Evolutionary conservation across 2,329 filamentous ascomycete species (phyloP).

Genomic region (Mycosphaerelloides madeirae): DNA sequence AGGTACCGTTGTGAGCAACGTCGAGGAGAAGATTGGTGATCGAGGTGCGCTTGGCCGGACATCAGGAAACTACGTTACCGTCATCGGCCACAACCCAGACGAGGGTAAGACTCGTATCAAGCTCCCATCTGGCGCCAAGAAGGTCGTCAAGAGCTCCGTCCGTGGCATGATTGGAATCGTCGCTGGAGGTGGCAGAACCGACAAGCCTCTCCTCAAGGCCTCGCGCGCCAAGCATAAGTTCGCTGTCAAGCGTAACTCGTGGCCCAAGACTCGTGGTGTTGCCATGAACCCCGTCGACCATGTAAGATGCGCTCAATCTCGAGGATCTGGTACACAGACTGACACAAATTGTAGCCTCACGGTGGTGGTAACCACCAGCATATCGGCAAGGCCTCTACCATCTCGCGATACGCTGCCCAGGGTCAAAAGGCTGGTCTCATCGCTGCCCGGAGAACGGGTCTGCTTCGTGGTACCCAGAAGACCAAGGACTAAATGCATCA

Average conservation of each 20-base stretch:
- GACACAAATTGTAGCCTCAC: conserved; percentile 41
- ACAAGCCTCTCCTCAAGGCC: conserved; percentile 99
- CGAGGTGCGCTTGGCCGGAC: conserved; percentile 93
- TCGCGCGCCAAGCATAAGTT: conserved; percentile 99
- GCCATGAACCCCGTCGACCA: conserved; percentile 99
- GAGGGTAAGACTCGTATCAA: conserved; percentile 99
- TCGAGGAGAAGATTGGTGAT: conserved; percentile 98
- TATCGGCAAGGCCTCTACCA: conserved; percentile 99
- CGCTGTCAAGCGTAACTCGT: conserved; percentile 99
- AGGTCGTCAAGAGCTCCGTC: conserved; percentile 86
- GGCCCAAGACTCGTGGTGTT: conserved; percentile 99
- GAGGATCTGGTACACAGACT: conserved; percentile 18
- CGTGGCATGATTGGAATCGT: conserved; percentile 99
- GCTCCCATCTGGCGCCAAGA: conserved; percentile 98
- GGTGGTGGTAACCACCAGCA: conserved; percentile 97
- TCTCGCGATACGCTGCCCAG: conserved; percentile 93
- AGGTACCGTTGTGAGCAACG: conserved; percentile 98
- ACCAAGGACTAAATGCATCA: conserved; percentile 67
- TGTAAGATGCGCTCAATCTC: conserved; percentile 43
- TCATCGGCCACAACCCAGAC: conserved; percentile 95
- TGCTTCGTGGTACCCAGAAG: conserved; percentile 99
- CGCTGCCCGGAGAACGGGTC: conserved; percentile 98
- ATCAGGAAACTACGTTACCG: conserved; percentile 98
- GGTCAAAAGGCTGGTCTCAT: conserved; percentile 99
- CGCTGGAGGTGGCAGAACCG: conserved; percentile 97